Base-by-base conservation (phyloP, 2,329 filamentous ascomycete genomes). In the Fusarium albosuccineum region DNA sequence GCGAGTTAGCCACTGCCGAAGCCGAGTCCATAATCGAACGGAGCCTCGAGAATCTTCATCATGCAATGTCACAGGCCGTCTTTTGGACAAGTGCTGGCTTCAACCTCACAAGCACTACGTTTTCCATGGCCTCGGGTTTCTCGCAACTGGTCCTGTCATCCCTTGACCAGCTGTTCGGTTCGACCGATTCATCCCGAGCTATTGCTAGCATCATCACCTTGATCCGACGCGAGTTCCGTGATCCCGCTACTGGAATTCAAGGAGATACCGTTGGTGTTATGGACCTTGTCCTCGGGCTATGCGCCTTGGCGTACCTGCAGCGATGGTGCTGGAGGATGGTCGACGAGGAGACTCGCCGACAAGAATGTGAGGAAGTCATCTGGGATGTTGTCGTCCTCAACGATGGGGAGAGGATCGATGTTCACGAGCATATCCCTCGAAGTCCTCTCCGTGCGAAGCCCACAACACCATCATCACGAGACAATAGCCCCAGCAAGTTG, bases 331-430 rank as follows among this genome's bases (percentile, higher is more conserved):
- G 82, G 53, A 84, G 81, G 42, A 78, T 82, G 33, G 80, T 83
- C 7, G 82, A 85, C 17, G 82, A 85, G 48, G 85, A 89, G 67
- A 76, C 75, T 7, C 78, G 80, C 26, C 79, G 81, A 1, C 77
- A 82, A 8, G 79, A 79, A 10, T 80, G 81, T 16, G 86, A 89
- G 58, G 86, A 90, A 63, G 77, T 87, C 2, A 80, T 91, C 9
- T 91, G 89, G 89, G 89, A 91, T 70, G 85, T 91, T 4, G 87
- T 91, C 8, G 86, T 91, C 0, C 78, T 90, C 14, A 83, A 86
- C 60, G 82, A 88, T 69, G 86, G 86, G 9, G 81, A 84, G 45
- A 82, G 86, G 36, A 84, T 90, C 30, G 87, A 89, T 63, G 79
- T 89, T n/a, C 73, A 73, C 22, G 72, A 64, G 11, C 50, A 36